Evolutionary conservation across 176 grass and related monocot genomes (phyloP).

Genomic region (Triticum timopheevii): DNA sequence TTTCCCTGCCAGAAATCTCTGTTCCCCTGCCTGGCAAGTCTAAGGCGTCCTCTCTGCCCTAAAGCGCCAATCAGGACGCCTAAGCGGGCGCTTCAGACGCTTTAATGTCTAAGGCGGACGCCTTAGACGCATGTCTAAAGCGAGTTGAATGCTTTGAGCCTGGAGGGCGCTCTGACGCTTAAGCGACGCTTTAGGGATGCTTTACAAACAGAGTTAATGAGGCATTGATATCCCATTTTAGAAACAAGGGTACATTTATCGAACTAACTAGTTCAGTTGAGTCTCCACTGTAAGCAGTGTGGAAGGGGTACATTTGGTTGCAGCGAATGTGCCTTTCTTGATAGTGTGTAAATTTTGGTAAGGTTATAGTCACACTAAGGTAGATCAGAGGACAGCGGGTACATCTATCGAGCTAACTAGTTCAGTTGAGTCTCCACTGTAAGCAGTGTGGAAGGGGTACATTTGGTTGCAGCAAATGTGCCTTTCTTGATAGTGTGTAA

Average conservation of each 20-base stretch:
- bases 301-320: not conserved
- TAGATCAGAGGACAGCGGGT: not conserved
- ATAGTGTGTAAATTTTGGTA: slow-evolving; percentile 30
- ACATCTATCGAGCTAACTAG: not conserved
- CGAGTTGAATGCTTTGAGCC: too few species aligned
- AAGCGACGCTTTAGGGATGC: too few species aligned
- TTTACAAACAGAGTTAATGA: not conserved
- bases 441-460: not conserved
- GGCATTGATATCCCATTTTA: slow-evolving; percentile 6
- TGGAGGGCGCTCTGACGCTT: too few species aligned
- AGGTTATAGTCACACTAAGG: not conserved
- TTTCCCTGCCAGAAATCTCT: too few species aligned
- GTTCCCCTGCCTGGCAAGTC: too few species aligned
- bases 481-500: slow-evolving; percentile 23
- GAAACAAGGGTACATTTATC: not conserved
- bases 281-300: not conserved
- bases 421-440: not conserved
- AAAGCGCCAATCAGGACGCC: too few species aligned
- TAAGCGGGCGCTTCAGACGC: too few species aligned
- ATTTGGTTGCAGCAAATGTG: slow-evolving; percentile 1
- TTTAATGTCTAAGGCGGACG: too few species aligned
- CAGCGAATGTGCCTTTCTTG: slow-evolving; percentile 17
- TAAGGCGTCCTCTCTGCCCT: too few species aligned
- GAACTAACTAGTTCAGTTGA: not conserved
- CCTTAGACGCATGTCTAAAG: too few species aligned